A percentile compares a stretch with the other conserved stretches of the same genome.
These are phyloP conservation scores for Acrocalymma vagum DNA, from an alignment of 2,329 filamentous ascomycete genomes.

Conservation along the genomic window DNA sequence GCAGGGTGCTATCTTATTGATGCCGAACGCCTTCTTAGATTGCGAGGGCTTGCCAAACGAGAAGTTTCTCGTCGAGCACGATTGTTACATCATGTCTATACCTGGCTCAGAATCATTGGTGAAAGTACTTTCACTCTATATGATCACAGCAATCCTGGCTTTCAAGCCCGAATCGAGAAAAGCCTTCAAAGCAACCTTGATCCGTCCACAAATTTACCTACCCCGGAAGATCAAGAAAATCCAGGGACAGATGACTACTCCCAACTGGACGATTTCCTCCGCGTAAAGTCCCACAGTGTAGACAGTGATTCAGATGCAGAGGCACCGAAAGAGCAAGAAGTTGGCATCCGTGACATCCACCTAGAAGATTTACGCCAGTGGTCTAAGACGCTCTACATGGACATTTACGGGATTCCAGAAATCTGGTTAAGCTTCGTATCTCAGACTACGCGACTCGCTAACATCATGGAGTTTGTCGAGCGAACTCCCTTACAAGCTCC, in stretches of 20 bases:
- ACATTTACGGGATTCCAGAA: constrained; percentile 55
- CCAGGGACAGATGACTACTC: constrained; percentile 28
- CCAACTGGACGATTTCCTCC: constrained; percentile 51
- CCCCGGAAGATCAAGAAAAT: constrained; percentile 7
- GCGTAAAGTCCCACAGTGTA: constrained; percentile 41
- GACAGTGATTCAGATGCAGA: constrained; percentile 51
- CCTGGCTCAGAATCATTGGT: constrained; percentile 24
- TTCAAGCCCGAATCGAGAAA: constrained; percentile 14
- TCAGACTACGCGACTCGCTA: constrained; percentile 54
- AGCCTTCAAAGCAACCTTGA: constrained; percentile 4
- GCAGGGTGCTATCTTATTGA: constrained; percentile 51
- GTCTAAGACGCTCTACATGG: constrained; percentile 43
- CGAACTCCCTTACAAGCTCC: constrained; percentile 14
- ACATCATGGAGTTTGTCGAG: constrained; percentile 30
- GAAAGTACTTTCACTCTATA: constrained; percentile 44
- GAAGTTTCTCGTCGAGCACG: constrained; percentile 53
- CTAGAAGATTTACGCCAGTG: constrained; percentile 30
- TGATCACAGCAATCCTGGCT: constrained; percentile 14
- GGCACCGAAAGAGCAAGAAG: constrained; percentile 43
- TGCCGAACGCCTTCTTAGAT: constrained; percentile 53
- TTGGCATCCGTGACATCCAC: constrained; percentile 50
- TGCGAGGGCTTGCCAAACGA: constrained; percentile 47
- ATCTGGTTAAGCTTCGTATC: constrained; percentile 55
- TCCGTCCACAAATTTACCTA: too few species aligned
- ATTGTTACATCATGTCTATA: constrained; percentile 50